Percentiles rank a stretch among this genome's conserved stretches.
Conservation (phyloP, 768 basidiomycete genomes). For the Xanthoconium stramineum region DNA sequence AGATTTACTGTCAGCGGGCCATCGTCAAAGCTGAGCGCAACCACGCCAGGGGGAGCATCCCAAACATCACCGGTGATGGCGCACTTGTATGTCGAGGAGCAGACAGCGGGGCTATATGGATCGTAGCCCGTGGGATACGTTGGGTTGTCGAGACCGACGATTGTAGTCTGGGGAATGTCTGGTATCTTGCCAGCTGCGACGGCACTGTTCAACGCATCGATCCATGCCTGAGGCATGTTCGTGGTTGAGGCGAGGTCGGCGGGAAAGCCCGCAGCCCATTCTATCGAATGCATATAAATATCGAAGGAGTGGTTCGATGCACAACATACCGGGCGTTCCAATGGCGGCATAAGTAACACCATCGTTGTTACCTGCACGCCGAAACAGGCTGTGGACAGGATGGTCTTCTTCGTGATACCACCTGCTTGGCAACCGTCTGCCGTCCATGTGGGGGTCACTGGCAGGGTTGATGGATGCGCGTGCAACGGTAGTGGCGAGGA, state of each 20-base stretch:
- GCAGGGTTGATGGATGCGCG: conserved; percentile 19
- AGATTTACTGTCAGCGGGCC: conserved; percentile 56
- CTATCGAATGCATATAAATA: conserved; percentile 30
- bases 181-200: conserved; percentile 71
- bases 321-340: conserved; percentile 54
- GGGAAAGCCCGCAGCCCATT: conserved; percentile 67
- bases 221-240: conserved; percentile 65
- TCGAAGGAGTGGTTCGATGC: background rate
- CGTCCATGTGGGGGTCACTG: conserved; percentile 17
- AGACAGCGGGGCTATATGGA: conserved; percentile 52
- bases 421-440: conserved; percentile 23
- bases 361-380: conserved; percentile 44
- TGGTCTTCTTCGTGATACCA: conserved; percentile 69
- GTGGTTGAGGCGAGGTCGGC: conserved; percentile 43
- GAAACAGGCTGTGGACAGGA: conserved; percentile 60
- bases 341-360: conserved; percentile 50
- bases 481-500: conserved; percentile 24
- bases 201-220: conserved; percentile 66
- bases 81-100: conserved; percentile 77
- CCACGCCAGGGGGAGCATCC: conserved; percentile 69
- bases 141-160: conserved; percentile 30
- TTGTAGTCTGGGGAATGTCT: conserved; percentile 50
- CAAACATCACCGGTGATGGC: conserved; percentile 58
- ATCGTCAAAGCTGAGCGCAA: conserved; percentile 76
- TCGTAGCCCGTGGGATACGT: conserved; percentile 39